A percentile compares a stretch with the other conserved stretches of the same genome.
Conservation (phyloP, 1,139 yeast genomes). For the Yamadazyma sp. region DNA sequence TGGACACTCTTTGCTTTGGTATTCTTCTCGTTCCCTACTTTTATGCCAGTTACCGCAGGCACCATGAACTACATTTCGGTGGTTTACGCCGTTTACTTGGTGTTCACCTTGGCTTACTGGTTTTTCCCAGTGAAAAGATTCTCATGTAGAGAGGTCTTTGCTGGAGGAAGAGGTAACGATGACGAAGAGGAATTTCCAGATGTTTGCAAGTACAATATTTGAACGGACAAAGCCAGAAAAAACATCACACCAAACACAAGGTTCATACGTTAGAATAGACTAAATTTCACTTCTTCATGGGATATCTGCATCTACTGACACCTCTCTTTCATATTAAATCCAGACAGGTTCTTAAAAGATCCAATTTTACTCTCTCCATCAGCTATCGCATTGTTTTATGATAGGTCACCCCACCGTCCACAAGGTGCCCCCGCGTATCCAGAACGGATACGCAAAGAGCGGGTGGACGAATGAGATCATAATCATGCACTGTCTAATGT, state of each 20-base stretch:
- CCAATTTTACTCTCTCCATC: constrained; percentile 46
- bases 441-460: constrained; percentile 21
- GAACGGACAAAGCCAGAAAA: constrained; percentile 3
- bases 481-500: constrained; percentile 51
- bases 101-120: constrained; percentile 61
- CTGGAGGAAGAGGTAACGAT: constrained; percentile 43
- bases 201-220: constrained; percentile 34
- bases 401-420: constrained; percentile 18
- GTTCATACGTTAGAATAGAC: too few species aligned
- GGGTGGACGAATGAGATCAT: constrained; percentile 22
- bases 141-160: constrained; percentile 41
- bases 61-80: constrained; percentile 75
- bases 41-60: constrained; percentile 60
- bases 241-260: too few species aligned
- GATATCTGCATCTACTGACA: constrained; percentile 52
- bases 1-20: constrained; percentile 65
- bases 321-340: constrained; percentile 51
- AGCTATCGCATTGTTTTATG: constrained; percentile 43
- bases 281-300: background rate
- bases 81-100: constrained; percentile 55
- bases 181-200: constrained; percentile 50
- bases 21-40: constrained; percentile 67
- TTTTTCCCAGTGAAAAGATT: constrained; percentile 44
- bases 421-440: constrained; percentile 16
- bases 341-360: constrained; percentile 56